Evolutionary conservation across 1,139 yeast species (phyloP).

Genomic region (Yamadazyma sp.): DNA sequence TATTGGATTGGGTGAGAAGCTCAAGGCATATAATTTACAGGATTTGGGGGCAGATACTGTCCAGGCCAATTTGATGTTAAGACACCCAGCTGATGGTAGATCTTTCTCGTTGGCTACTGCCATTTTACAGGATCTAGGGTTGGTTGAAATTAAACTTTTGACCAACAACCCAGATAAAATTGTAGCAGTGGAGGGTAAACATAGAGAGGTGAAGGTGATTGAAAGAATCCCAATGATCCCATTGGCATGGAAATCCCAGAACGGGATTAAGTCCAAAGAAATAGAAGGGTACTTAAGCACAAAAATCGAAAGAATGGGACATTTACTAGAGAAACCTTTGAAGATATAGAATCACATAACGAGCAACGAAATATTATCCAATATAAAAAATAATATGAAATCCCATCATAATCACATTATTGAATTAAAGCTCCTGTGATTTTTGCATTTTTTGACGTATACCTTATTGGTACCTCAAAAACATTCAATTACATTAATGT

Average conservation of each 20-base stretch:
- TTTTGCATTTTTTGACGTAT: no score
- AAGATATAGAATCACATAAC: constrained; percentile 7
- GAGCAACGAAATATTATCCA: not conserved
- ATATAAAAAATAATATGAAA: no score
- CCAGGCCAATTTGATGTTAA: constrained; percentile 85
- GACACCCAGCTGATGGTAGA: constrained; percentile 97
- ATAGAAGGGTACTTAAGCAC: constrained; percentile 91
- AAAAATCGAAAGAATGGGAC: constrained; percentile 97
- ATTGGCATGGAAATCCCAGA: constrained; percentile 70
- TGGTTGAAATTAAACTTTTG: constrained; percentile 67
- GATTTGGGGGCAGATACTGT: constrained; percentile 99
- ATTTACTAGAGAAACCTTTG: constrained; percentile 40
- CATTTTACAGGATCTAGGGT: constrained; percentile 79
- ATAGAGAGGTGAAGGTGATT: constrained; percentile 65
- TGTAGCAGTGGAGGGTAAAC: constrained; percentile 86
- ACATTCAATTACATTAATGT: no score
- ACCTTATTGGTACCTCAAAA: no score
- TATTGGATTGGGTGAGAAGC: constrained; percentile 93
- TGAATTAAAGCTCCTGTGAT: no score
- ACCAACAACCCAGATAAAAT: constrained; percentile 98
- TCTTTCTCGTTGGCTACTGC: constrained; percentile 93
- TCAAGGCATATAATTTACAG: constrained; percentile 94
- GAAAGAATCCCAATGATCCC: constrained; percentile 98
- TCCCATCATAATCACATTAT: no score
- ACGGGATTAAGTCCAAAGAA: constrained; percentile 79